Conservation (phyloP, 202 grass and related monocot species). For the Brachypodium distachyon region DNA sequence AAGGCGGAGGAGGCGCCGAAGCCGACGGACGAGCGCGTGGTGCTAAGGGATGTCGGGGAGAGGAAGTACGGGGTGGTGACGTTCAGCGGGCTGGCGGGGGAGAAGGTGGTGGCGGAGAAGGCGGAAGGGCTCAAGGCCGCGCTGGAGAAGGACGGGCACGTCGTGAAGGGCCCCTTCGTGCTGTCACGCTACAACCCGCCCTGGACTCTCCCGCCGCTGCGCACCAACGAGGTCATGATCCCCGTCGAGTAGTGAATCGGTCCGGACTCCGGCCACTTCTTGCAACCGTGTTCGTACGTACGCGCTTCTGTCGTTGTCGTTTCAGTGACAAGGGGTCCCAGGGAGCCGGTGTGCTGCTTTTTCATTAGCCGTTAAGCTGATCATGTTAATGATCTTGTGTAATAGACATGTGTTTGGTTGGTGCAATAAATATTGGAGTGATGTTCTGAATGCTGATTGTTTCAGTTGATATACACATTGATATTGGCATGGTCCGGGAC, state of each 20-base stretch:
- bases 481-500: neutral
- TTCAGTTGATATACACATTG: neutral
- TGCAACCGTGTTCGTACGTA: too few relatives aligned
- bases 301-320: neutral
- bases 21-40: constrained; percentile 74
- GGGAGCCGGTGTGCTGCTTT: too few relatives aligned
- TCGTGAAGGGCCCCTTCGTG: constrained; percentile 44
- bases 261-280: neutral
- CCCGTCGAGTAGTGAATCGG: constrained; percentile 40
- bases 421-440: neutral
- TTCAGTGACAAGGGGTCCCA: neutral
- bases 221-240: constrained; percentile 94
- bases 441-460: neutral
- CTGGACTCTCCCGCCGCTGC: constrained; percentile 75
- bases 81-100: constrained; percentile 68
- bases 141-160: constrained; percentile 68
- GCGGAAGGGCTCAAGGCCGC: constrained; percentile 56
- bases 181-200: constrained; percentile 86
- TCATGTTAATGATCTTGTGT: neutral
- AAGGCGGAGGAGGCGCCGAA: constrained; percentile 63
- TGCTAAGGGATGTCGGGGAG: constrained; percentile 52
- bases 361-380: neutral
- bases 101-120: constrained; percentile 58
- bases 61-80: constrained; percentile 57
- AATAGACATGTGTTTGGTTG: neutral